Conservation (phyloP, 2,329 filamentous ascomycete genomes). For the Colletotrichum orchidophilum region DNA sequence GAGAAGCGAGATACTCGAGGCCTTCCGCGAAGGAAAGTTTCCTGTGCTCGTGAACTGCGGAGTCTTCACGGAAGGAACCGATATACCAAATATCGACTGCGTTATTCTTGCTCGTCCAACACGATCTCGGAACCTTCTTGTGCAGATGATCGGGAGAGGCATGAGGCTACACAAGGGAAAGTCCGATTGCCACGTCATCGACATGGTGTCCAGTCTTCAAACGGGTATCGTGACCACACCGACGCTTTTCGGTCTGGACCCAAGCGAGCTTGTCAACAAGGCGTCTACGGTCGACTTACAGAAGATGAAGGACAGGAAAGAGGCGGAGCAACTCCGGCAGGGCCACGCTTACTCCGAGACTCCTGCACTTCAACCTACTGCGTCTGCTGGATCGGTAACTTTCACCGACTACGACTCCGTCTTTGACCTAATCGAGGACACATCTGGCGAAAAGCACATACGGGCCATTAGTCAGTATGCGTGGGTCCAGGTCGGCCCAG, state of each 20-base stretch:
- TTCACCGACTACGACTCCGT: constrained; percentile 94
- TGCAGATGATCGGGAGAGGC: constrained; percentile 97
- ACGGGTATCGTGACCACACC: constrained; percentile 90
- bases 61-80: constrained; percentile 96
- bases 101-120: constrained; percentile 89
- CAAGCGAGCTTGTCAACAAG: constrained; percentile 77
- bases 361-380: not conserved
- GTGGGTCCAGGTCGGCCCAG: constrained; percentile 82
- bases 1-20: constrained; percentile 75
- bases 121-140: constrained; percentile 87
- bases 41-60: constrained; percentile 94
- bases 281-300: constrained; percentile 71
- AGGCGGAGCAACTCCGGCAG: constrained; percentile 50
- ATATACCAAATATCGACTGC: constrained; percentile 97
- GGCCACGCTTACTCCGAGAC: constrained; percentile 32
- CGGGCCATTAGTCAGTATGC: constrained; percentile 77
- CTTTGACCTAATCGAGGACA: constrained; percentile 89
- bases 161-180: constrained; percentile 86
- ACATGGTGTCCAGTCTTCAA: constrained; percentile 89
- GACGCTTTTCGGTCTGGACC: constrained; percentile 92
- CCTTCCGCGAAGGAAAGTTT: constrained; percentile 80
- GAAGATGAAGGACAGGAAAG: constrained; percentile 58
- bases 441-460: constrained; percentile 81
- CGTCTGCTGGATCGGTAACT: constrained; percentile 61
- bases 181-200: constrained; percentile 90